These are phyloP conservation scores for Amauroascus verrucosus DNA, from an alignment of 2,329 filamentous ascomycete genomes.

Conservation along the genomic window DNA sequence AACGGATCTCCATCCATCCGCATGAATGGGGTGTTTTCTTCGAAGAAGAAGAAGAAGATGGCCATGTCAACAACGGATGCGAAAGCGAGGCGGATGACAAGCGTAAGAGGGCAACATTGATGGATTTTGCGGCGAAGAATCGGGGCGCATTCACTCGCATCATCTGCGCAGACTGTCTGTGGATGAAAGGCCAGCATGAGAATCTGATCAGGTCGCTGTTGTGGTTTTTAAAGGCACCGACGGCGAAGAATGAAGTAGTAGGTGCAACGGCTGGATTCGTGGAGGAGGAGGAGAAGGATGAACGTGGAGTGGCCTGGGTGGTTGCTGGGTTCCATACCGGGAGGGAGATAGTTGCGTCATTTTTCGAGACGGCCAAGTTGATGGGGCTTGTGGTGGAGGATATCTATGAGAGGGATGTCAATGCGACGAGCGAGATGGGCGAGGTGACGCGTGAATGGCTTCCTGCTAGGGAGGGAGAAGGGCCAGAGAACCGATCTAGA, in stretches of 20 bases:
- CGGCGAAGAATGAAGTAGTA: background rate
- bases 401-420: slow-evolving; percentile 47
- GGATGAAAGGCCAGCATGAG: slow-evolving; percentile 49
- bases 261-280: background rate
- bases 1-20: slow-evolving; percentile 35
- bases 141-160: slow-evolving; percentile 43
- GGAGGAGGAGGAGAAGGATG: slow-evolving; percentile 20
- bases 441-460: slow-evolving; percentile 38
- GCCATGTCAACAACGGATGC: background rate
- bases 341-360: slow-evolving; percentile 44
- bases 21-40: slow-evolving; percentile 46
- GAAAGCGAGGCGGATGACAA: slow-evolving; percentile 16
- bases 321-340: slow-evolving; percentile 53
- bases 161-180: slow-evolving; percentile 52
- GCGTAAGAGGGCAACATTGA: background rate
- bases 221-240: slow-evolving; percentile 43
- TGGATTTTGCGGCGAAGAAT: slow-evolving; percentile 29
- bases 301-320: slow-evolving; percentile 33
- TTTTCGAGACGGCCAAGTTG: slow-evolving; percentile 41
- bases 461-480: slow-evolving; percentile 39
- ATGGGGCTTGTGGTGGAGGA: slow-evolving; percentile 42
- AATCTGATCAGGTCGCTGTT: slow-evolving; percentile 47
- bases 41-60: slow-evolving; percentile 15
- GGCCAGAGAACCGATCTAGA: slow-evolving; percentile 43
- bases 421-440: slow-evolving; percentile 29